These are phyloP conservation scores for Xylariaceae sp. DNA, from an alignment of 2,329 filamentous ascomycete species.

Conservation along the genomic window DNA sequence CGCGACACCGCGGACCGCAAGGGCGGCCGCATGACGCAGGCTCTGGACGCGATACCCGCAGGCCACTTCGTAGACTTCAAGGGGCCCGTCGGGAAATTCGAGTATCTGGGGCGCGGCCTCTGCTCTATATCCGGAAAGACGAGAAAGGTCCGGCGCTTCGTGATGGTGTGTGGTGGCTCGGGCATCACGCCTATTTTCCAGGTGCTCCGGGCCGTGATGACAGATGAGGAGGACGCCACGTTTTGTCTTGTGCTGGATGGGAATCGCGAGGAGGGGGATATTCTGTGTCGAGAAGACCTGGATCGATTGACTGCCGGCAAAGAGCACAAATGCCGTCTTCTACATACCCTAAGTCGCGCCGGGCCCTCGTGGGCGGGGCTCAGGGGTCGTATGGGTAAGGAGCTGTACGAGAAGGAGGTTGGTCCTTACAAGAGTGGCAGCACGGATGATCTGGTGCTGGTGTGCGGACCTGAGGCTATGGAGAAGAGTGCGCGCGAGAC, in stretches of 20 bases:
- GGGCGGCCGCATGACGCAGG: slow-evolving; percentile 79
- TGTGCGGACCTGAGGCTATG: slow-evolving; percentile 75
- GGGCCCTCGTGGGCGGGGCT: slow-evolving; percentile 62
- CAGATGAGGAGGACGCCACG: slow-evolving; percentile 59
- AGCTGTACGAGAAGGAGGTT: slow-evolving; percentile 58
- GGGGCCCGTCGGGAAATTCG: slow-evolving; percentile 81
- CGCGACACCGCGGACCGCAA: slow-evolving; percentile 49
- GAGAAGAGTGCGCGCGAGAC: slow-evolving; percentile 58
- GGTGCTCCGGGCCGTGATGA: slow-evolving; percentile 70
- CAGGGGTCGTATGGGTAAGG: slow-evolving; percentile 61
- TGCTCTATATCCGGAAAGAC: slow-evolving; percentile 57
- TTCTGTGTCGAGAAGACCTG: slow-evolving; percentile 72
- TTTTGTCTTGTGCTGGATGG: slow-evolving; percentile 72
- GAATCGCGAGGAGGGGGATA: slow-evolving; percentile 73
- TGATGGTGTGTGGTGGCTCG: slow-evolving; percentile 86
- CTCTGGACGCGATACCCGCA: slow-evolving; percentile 67
- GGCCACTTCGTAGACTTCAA: slow-evolving; percentile 79
- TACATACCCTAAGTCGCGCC: slow-evolving; percentile 66
- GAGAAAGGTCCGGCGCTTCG: slow-evolving; percentile 60
- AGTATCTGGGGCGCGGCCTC: slow-evolving; percentile 65
- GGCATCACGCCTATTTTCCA: slow-evolving; percentile 92
- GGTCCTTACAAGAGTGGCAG: slow-evolving; percentile 31
- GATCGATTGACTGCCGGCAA: slow-evolving; percentile 56
- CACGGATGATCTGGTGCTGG: slow-evolving; percentile 60
- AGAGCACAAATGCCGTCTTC: slow-evolving; percentile 53